Base-by-base conservation (phyloP, 2,329 filamentous ascomycete genomes). In the Blumeria hordei region DNA sequence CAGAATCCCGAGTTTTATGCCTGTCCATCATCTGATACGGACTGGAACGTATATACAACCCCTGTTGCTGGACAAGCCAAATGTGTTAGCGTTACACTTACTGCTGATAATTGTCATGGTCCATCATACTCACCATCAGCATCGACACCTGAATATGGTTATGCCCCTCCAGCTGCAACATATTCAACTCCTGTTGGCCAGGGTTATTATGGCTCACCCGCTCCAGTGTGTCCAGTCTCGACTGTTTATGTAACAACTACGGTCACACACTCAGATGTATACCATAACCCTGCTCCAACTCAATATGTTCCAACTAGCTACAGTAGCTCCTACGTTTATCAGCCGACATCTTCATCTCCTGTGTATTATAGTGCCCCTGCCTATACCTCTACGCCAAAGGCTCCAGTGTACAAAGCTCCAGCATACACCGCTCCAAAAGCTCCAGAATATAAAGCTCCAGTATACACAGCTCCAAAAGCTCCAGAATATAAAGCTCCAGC, bases 1-100 rank as follows among this genome's bases (percentile, higher is more conserved):
- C 73, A 71, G 49, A 71, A 68, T 60, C 65, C 69, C 3, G 66
- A 67, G 34, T 83, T 83, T 64, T 77, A 74, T 61, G 73, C 77
- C 47, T 84, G 81, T 63, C 71, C 77, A 18, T 73, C 72, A 2
- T 71, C 74, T 55, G 63, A 70, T 32, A 71, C 70, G 44, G 72
- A 75, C 56, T 76, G 70, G 66, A 78, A 80, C 60, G 64, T 80
- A 57, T 80, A 80, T 64, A 67, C 65, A 9, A 57, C 64, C 41
- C 67, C 70, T 5, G 64, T 69, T 61, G 33, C 61, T 58, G 61
- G 67, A 59, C 63, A 74, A 64, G 39, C 65, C 58, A 71, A 74
- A 58, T 80, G 76, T 59, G 70, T 71, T 10, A 61, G 70, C 55
- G 68, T 78, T 55, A 70, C 66, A 3, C 64, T 78, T 43, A 65